Base-by-base conservation (phyloP, 1,139 yeast genomes). In the Hyphopichia pseudoburtonii region DNA sequence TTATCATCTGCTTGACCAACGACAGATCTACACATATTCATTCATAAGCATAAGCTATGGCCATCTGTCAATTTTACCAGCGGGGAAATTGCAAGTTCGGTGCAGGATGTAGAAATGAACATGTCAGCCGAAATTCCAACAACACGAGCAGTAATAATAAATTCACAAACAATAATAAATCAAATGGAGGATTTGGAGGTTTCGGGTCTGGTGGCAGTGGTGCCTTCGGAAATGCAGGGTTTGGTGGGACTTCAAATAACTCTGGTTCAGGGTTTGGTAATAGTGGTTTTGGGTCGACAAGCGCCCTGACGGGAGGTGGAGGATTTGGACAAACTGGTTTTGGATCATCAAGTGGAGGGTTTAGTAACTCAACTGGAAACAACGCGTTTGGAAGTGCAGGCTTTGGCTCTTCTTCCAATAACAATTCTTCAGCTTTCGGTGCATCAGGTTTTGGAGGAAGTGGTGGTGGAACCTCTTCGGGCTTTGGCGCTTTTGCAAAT, bases 161-260 rank as follows among this genome's bases (percentile, higher is more conserved):
- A 7, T 21, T 21, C 23, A 21, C 23, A 21, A 21, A 10, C 23
- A 7, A 7, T 21, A 21, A 21, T 7, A 21, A 7, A 21, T 21
- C 23, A 21, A 21, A 21, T 21, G 23, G 26, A 8, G 28, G 14
- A 30, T 30, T 30, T 30, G 33, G 30, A 8, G 44, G 44, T 7
- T 46, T 42, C 39, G 48, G 48, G n/a, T 27, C 41, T 7, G 32
- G 36, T 25, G 43, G 44, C 11, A 42, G 40, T 37, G 44, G 48
- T 15, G 37, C 41, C n/a, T 12, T 10, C n/a, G 28, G 28, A n/a
- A 46, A 85, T 82, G 5, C 83, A 28, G 43, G 40, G 9, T 41
- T 38, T 5, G 23, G 31, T 18, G 42, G 41, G 8, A 44, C 42
- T 38, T 24, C 40, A 7, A 32, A 34, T 18, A 40, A 41, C 11